Percentiles rank a stretch among this genome's conserved stretches.
phyloP scores from a whole-genome alignment of 2,329 filamentous ascomycete species.

The Cercospora sp. region DNA sequence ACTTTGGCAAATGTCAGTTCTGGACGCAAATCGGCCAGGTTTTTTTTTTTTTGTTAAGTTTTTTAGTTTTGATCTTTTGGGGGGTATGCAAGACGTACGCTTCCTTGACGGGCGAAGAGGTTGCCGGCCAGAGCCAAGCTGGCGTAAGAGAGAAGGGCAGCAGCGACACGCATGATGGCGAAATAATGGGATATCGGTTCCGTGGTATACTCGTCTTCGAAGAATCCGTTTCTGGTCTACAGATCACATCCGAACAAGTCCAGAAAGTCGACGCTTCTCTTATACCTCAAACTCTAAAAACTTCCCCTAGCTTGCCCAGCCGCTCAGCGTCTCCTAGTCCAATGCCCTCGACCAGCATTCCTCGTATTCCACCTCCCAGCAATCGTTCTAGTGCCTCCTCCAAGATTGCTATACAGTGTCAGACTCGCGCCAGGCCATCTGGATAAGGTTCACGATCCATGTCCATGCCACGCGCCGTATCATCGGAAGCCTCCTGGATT shows the following conservation, averaged over 20 bases:
- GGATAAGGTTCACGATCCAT: background rate
- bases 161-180: background rate
- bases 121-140: slow-evolving; percentile 1
- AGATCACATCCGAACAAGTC: background rate
- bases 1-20: too few species aligned
- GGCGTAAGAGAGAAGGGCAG: background rate
- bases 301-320: background rate
- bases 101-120: background rate
- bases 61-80: too few species aligned
- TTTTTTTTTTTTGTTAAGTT: too few species aligned
- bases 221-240: background rate
- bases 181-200: too few species aligned
- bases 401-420: background rate
- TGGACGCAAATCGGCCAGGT: too few species aligned
- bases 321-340: background rate
- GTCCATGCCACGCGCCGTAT: background rate
- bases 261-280: background rate
- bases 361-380: background rate
- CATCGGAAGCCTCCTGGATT: background rate
- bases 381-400: background rate
- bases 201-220: background rate
- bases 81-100: too few species aligned
- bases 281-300: background rate
- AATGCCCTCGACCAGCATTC: background rate
- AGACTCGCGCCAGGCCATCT: background rate